Base-by-base conservation (phyloP, 1,284 basidiomycete genomes). In the Ceratobasidium sp. region DNA sequence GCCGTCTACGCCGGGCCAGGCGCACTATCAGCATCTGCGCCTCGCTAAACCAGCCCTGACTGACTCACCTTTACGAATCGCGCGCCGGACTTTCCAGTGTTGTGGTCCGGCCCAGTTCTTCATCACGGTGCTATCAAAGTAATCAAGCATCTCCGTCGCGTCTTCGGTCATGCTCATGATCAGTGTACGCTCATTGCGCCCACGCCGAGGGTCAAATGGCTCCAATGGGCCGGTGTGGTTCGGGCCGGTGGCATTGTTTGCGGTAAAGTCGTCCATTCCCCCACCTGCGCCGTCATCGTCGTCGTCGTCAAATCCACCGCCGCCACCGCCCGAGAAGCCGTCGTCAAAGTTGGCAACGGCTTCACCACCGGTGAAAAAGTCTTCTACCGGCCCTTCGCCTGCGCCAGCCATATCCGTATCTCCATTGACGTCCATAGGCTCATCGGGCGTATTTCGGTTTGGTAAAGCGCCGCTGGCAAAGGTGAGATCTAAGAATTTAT, bases 81-180 rank as follows among this genome's bases (percentile, higher is more conserved):
- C 86, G 80, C 90, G 92, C 74, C 91, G 84, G 78, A 98, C 82
- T 81, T 98, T 98, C 97, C 97, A 99, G 81, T 99, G 98, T 81
- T 98, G 95, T 11, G 97, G 97, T 4, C 98, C 97, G 2, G 98
- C 97, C 97, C 97, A 99, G 79, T 96, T 97, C 86, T 95, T 98
- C 80, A 92, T 86, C 80, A 95, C 88, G 48, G 88, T 90, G 78
- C 92, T 88, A 82, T 99, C 96, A 81, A 99, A 98, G 83, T 98
- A 98, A 79, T 97, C 95, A 84, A 98, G 90, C 84, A 95, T 91
- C 37, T 84, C 88, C 79, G 73, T 83, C 79, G n/a, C 88, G 0
- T 84, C 87, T 65, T 90, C 89, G 9, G 89, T 89, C 88, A 97
- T 92, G 0, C 93, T 92, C 86, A 98, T 88, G 69, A 96, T 88